Evolutionary conservation across 495 filamentous ascomycete species (phyloP), one percentile per base, ranked within the genome.

Genomic region (Acidiella bohemica): DNA sequence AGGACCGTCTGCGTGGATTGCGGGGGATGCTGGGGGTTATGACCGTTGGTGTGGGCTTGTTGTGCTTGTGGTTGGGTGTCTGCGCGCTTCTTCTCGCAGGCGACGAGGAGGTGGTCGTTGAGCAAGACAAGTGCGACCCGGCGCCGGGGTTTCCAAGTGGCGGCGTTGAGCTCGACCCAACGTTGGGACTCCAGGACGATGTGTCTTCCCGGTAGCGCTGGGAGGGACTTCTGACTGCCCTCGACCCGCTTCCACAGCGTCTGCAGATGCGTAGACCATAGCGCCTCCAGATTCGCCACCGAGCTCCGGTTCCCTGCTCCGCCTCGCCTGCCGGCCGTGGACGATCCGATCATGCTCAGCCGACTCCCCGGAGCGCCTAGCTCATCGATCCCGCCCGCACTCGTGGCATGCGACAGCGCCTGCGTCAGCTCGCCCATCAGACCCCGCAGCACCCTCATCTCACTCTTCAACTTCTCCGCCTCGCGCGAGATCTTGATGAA

Each of bases 401-500:
- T 63, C 10, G 80, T 74, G 3, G 81, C 74, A 39, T 84, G 76
- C 6, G 80, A 73, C 6, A 95, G 61, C 0, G 84, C 76, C 16
- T 63, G 58, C 37, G 76, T 80, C 8, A 99, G 68, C 45, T 99
- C 90, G 18, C 81, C 78, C 75, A 96, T 93, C 30, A 95, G 67
- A 31, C 78, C 77, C 14, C 81, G 72, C 3, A 99, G 75, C 2
- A 81, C 78, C 17, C 86, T 75, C 88, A 99, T 96, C 59, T 99
- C 90, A 32, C 77, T 73, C 56, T 94, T 96, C 37, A 99, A 72
- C 60, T 93, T 94, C 53, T 99, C 90, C 2, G 93, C 93, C 61
- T 99, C 92, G 63, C 94, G 90, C 59, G 84, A 93, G 60, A 99
- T 96, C 53, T 92, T 88, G 67, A 99, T 93, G 61, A 99, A 99